These are phyloP conservation scores for Tricladium varicosporioides DNA, from an alignment of 2,329 filamentous ascomycete species.

Conservation along the genomic window DNA sequence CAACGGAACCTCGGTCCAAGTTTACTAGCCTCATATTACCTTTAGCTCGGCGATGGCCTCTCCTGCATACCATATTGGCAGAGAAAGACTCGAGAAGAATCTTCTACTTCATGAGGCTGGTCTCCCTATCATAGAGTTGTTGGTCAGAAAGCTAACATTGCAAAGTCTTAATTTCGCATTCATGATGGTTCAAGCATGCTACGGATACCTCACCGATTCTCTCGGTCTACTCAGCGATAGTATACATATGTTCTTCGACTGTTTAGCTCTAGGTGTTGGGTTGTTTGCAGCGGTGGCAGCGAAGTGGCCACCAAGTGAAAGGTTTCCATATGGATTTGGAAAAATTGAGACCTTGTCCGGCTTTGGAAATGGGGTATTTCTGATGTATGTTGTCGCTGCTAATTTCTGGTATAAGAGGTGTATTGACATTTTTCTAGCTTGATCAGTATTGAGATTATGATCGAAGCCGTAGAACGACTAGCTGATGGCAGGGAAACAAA, in stretches of 20 bases:
- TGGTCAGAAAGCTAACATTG: conserved; percentile 14
- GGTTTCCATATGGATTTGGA: conserved; percentile 92
- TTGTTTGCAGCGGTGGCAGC: conserved; percentile 90
- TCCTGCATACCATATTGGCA: conserved; percentile 80
- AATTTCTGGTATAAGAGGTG: not conserved
- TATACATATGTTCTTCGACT: conserved; percentile 99
- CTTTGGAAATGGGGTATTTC: conserved; percentile 92
- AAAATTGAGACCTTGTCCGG: conserved; percentile 96
- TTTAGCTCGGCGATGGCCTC: conserved; percentile 66
- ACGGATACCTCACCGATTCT: conserved; percentile 90
- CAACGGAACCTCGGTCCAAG: conserved; percentile 52
- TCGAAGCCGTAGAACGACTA: conserved; percentile 87
- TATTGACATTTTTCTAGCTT: conserved; percentile 53
- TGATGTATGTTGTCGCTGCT: conserved; percentile 62
- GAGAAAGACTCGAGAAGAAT: conserved; percentile 94
- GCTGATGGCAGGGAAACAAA: conserved; percentile 81
- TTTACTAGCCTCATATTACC: conserved; percentile 74
- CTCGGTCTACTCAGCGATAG: conserved; percentile 94
- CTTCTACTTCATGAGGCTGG: conserved; percentile 93
- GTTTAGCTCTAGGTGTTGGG: conserved; percentile 85
- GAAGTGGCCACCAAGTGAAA: conserved; percentile 88
- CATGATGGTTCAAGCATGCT: conserved; percentile 92
- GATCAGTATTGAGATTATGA: conserved; percentile 93
- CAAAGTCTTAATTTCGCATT: conserved; percentile 85
- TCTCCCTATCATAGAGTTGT: not conserved